Evolutionary conservation across 108 stramenopile species (phyloP), one percentile per base, ranked within the genome.

Genomic region (Thalassiosira profunda): DNA sequence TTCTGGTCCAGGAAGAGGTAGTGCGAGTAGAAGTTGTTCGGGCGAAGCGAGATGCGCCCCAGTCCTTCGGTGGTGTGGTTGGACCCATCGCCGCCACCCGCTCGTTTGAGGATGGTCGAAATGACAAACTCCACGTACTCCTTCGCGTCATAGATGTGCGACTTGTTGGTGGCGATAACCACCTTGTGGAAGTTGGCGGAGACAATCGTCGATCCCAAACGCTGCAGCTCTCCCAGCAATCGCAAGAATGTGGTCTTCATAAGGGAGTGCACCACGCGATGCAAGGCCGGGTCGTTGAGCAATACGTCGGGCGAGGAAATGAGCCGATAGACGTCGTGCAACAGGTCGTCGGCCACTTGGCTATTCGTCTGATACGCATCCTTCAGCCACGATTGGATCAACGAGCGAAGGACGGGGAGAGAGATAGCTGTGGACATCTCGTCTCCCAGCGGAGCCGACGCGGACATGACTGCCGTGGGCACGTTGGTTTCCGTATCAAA

Each of bases 41-140:
- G 87, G 5, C 82, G 85, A 7, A 95, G 84, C n/a, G 87, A 74
- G 26, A 95, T 63, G 28, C 89, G 75, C 17, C 74, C 86, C 17
- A 80, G 60, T 14, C 86, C 79, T 23, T 84, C 88, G 4, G 66
- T 71, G 35, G 44, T 62, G 14, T 70, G 61, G 41, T 36, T 62
- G 25, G 74, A 58, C 1, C 53, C 63, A 24, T 64, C 48, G 37
- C 37, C 76, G 14, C 79, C 79, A n/a, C 72, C 67, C 15, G 67
- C 70, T 56, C 72, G 40, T 23, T 78, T 84, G 15, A 73, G 81
- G 30, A 98, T 84, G 3, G 98, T 98, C 23, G 80, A 72, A 20
- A 98, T 76, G 20, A 99, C 88, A 81, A 98, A 98, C 33, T 94
- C 86, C 6, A 97, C 78, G 63, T 98, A 97, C 60, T 97, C 97